Evolutionary conservation across 225 moss, liverwort and hornwort species (phyloP).

Genomic region (Sphagnum tenellum): DNA sequence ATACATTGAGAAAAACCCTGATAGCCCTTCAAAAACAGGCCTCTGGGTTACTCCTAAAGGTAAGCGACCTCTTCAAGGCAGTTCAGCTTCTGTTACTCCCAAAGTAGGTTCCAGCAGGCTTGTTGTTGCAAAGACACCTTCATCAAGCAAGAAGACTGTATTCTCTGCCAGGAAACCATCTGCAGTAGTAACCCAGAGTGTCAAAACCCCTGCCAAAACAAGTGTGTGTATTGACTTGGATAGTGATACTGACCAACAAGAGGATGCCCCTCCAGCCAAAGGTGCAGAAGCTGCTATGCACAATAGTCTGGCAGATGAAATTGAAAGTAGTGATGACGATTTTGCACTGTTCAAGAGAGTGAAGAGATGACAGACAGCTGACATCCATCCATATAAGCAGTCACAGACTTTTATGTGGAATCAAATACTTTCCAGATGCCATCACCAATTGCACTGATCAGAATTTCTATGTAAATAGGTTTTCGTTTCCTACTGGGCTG

Average conservation of each 20-base stretch:
- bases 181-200: constrained; percentile 12
- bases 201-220: constrained; percentile 9
- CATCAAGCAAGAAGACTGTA: constrained; percentile 11
- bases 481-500: too few relatives aligned
- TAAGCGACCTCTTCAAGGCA: constrained; percentile 11
- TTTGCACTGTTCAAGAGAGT: constrained; percentile 58
- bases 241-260: constrained; percentile 56
- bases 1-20: constrained; percentile 49
- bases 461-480: too few relatives aligned
- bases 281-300: constrained; percentile 7
- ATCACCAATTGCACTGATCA: too few relatives aligned
- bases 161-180: constrained; percentile 8
- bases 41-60: constrained; percentile 61
- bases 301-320: constrained; percentile 18
- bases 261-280: constrained; percentile 9
- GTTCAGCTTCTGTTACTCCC: constrained; percentile 6
- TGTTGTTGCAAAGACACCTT: constrained; percentile 12
- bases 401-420: too few relatives aligned
- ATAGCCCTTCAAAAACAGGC: constrained; percentile 34
- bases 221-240: constrained; percentile 63
- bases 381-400: too few relatives aligned
- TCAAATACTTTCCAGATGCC: too few relatives aligned
- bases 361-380: constrained; percentile 9
- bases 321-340: constrained; percentile 42
- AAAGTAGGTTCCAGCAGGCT: constrained; percentile 29